Percentiles rank a stretch among this genome's conserved stretches.
Conservation (phyloP, 2,329 filamentous ascomycete genomes). For the Pezicula radicicola region DNA sequence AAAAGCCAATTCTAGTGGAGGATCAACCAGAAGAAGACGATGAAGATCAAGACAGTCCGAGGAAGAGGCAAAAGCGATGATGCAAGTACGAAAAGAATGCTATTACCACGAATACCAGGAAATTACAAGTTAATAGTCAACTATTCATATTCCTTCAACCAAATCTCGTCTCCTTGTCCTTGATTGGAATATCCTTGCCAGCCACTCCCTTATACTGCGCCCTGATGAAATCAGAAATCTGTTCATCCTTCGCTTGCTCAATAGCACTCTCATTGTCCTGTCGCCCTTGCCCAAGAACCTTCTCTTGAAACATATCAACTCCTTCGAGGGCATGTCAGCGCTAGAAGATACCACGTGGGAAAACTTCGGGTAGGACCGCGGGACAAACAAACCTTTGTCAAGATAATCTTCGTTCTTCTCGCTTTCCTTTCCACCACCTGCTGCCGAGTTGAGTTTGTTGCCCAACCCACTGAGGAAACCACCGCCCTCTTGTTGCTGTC, state of each 20-base stretch:
- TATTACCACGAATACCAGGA: too few species aligned
- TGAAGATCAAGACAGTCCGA: too few species aligned
- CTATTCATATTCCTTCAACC: slow-evolving; percentile 16
- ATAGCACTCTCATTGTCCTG: slow-evolving; percentile 71
- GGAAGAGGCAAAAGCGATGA: too few species aligned
- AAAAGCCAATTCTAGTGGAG: too few species aligned
- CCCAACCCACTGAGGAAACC: slow-evolving; percentile 57
- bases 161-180: slow-evolving; percentile 59
- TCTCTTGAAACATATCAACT: slow-evolving; percentile 75
- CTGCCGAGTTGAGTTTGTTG: slow-evolving; percentile 68
- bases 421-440: slow-evolving; percentile 69
- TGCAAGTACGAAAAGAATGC: too few species aligned
- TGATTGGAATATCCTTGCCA: slow-evolving; percentile 66
- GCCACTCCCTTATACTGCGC: slow-evolving; percentile 65
- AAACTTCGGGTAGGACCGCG: background rate
- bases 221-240: slow-evolving; percentile 72
- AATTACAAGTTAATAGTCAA: too few species aligned
- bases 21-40: too few species aligned
- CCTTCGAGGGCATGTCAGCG: slow-evolving; percentile 41
- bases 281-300: slow-evolving; percentile 64
- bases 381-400: slow-evolving; percentile 63
- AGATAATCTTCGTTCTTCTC: slow-evolving; percentile 83
- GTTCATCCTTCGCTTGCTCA: slow-evolving; percentile 82
- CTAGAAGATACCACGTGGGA: background rate
- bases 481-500: slow-evolving; percentile 24